A percentile compares a stretch with the other conserved stretches of the same genome.
Evolutionary conservation across 2,329 filamentous ascomycete genomes (phyloP).

Genomic region (Ceratocystis destructans): DNA sequence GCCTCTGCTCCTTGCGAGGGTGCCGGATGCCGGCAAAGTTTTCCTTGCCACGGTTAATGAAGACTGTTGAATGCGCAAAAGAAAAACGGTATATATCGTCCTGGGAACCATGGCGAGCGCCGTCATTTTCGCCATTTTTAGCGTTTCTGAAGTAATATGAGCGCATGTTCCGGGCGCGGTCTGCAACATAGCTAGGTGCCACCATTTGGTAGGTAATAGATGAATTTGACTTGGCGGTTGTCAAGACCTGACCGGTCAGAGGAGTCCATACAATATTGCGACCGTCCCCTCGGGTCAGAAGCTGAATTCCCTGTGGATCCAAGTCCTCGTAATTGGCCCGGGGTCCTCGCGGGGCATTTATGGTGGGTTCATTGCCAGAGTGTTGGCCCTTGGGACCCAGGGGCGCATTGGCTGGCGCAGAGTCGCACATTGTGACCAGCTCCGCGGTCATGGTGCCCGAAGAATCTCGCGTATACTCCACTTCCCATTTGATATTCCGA

Average conservation of each 20-base stretch:
- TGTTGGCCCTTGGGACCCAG: constrained; percentile 5
- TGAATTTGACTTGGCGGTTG: constrained; percentile 31
- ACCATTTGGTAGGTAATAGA: constrained; percentile 43
- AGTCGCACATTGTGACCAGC: constrained; percentile 29
- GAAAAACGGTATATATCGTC: constrained; percentile 50
- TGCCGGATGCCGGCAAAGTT: constrained; percentile 51
- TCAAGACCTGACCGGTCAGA: constrained; percentile 12
- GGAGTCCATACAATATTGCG: constrained; percentile 16
- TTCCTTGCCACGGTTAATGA: constrained; percentile 62
- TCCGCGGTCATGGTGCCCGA: constrained; percentile 42
- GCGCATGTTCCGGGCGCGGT: constrained; percentile 46
- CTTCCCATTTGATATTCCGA: constrained; percentile 48
- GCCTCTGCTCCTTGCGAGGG: constrained; percentile 29
- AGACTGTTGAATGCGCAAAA: constrained; percentile 51
- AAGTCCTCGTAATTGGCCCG: constrained; percentile 23
- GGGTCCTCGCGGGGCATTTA: constrained; percentile 26
- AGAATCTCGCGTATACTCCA: constrained; percentile 49
- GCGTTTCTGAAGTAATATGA: constrained; percentile 32
- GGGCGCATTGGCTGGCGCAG: constrained; percentile 10
- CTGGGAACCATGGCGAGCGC: constrained; percentile 23
- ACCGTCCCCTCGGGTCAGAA: neutral
- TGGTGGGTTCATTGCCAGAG: constrained; percentile 1
- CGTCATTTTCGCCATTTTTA: constrained; percentile 28
- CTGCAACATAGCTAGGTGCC: constrained; percentile 46
- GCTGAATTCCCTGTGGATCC: neutral